A percentile compares a stretch with the other conserved stretches of the same genome.
phyloP scores from a whole-genome alignment of 75 land plant genomes.

The Isoetes taiwanensis region DNA sequence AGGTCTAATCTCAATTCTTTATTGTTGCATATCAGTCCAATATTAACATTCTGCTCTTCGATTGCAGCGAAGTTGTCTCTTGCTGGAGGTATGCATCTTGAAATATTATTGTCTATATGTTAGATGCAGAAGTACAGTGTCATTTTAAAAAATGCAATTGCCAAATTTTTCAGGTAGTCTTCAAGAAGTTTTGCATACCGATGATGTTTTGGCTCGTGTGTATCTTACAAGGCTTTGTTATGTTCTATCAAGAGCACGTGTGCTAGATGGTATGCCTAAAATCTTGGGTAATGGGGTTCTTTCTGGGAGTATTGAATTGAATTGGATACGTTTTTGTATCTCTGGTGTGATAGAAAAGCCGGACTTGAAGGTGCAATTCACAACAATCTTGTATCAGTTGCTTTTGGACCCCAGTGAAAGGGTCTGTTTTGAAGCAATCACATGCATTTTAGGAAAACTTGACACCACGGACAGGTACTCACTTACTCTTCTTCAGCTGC shows the following conservation, averaged over 20 bases:
- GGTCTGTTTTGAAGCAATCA: constrained; percentile 96
- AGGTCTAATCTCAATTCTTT: background rate
- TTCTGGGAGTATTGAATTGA: background rate
- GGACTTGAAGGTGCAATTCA: constrained; percentile 80
- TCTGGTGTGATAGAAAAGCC: constrained; percentile 53
- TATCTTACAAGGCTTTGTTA: constrained; percentile 79
- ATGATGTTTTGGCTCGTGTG: constrained; percentile 97
- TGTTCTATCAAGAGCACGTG: constrained; percentile 73
- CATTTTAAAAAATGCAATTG: background rate
- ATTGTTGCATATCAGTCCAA: background rate
- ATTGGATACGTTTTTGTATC: background rate
- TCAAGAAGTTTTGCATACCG: constrained; percentile 91
- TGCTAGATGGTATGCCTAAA: constrained; percentile 59
- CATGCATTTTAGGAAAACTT: constrained; percentile 75
- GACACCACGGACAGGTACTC: constrained; percentile 68
- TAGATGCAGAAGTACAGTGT: background rate
- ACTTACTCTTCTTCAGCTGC: background rate
- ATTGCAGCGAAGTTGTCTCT: constrained; percentile 65
- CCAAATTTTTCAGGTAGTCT: constrained; percentile 55
- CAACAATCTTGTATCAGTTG: constrained; percentile 73
- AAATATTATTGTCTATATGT: background rate
- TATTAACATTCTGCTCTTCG: background rate
- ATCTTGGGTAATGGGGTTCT: background rate
- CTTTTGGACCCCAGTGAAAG: constrained; percentile 98
- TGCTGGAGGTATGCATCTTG: constrained; percentile 63